Base-by-base conservation (phyloP, 805 yeast genomes). In the Ascoidea asiatica region DNA sequence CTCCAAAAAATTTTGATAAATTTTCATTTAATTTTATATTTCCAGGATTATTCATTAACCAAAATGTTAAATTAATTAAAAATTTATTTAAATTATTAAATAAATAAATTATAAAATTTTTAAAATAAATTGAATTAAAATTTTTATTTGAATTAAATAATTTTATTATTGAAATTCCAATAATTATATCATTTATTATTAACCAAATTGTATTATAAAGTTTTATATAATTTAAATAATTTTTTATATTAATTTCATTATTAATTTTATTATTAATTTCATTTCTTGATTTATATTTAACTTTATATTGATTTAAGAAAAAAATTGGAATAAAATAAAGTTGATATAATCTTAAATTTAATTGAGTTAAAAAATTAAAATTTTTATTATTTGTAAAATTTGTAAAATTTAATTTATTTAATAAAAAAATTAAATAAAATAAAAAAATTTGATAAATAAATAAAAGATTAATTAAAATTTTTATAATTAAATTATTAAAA, bases 1-100 rank as follows among this genome's bases (percentile, higher is more conserved):
- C 95, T 35, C 95, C 95, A 57, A 90, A 70, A 55, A 92, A 94
- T 15, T 67, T 70, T 0, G 96, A 85, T 18, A 92, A 67, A 54
- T 88, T 96, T 47, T 77, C 80, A 59, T 92, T 92, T 43, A 92
- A 72, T 56, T 92, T 92, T 53, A 92, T 78, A 4, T 98, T 98
- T 15, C 90, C 95, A 0, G 98, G 98, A 54, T 89, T 83, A 48
- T 78, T 72, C 67, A 88, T 86, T 36, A 92, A 67, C 89, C 95
- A 83, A 0, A 65, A 51, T 3, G 89, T 76, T 37, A 79, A 57
- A 2, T 56, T 48, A 18, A 68, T 62, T 39, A 80, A 60, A n/a
- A n/a, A n/a, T n/a, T 67, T 66, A 33, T 63, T 55, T 44, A 74
- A 73, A 13, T 11, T 29, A 11, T 81, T 49, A 1, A 67, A 46